phyloP scores from a whole-genome alignment of 2,329 filamentous ascomycete species.

The Fusarium sp. region DNA sequence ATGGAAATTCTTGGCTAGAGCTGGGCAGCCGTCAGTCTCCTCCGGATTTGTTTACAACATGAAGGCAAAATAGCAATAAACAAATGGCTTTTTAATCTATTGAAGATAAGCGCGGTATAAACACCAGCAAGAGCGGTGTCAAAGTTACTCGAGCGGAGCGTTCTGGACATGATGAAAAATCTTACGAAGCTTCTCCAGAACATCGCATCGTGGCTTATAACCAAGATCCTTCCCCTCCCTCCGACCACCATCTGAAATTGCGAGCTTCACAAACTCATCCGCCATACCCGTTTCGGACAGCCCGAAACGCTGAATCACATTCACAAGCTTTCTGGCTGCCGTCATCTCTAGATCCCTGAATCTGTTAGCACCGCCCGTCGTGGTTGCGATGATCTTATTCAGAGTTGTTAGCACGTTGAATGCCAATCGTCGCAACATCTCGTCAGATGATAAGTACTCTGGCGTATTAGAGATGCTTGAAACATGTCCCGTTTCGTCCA shows the following conservation, averaged over 20 bases:
- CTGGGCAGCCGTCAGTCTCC: neutral
- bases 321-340: neutral
- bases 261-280: neutral
- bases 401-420: neutral
- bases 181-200: neutral
- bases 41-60: no score
- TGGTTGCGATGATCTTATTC: neutral
- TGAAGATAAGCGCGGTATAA: neutral
- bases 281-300: neutral
- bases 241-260: neutral
- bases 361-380: neutral
- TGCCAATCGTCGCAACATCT: neutral
- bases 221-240: neutral
- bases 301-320: neutral
- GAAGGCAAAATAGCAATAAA: no score
- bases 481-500: neutral
- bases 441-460: neutral
- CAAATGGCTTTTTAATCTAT: neutral
- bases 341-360: neutral
- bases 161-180: neutral
- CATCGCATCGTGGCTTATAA: neutral
- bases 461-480: neutral
- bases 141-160: neutral
- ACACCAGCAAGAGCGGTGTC: rapidly evolving
- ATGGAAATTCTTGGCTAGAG: neutral